phyloP scores from a whole-genome alignment of 352 stramenopile species.

The Poterioochromonas sp. region DNA sequence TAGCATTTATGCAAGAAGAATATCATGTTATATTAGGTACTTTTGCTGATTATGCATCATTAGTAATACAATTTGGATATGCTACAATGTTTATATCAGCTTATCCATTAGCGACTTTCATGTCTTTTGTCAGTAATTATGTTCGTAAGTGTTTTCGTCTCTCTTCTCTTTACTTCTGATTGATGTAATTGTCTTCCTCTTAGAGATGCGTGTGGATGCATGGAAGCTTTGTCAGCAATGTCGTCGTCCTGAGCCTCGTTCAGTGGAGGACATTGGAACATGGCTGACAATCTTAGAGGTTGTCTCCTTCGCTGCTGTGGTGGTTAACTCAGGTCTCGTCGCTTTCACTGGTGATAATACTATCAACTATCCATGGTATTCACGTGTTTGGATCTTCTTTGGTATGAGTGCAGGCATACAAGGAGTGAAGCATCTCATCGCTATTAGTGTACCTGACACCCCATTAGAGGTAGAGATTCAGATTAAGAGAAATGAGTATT shows the following conservation, averaged over 20 bases:
- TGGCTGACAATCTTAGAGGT: constrained; percentile 72
- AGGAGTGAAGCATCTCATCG: constrained; percentile 61
- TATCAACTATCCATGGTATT: constrained; percentile 44
- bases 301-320: constrained; percentile 60
- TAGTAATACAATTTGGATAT: constrained; percentile 70
- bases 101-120: constrained; percentile 64
- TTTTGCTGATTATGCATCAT: constrained; percentile 85
- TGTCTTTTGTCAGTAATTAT: constrained; percentile 74
- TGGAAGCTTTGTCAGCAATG: constrained; percentile 67
- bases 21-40: constrained; percentile 38
- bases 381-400: constrained; percentile 43
- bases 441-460: constrained; percentile 58
- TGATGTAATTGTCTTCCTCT: constrained; percentile 65
- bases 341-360: constrained; percentile 62
- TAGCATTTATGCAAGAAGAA: not conserved
- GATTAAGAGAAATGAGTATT: constrained; percentile 37
- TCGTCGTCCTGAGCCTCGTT: constrained; percentile 60
- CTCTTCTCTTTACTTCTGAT: constrained; percentile 40
- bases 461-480: constrained; percentile 62
- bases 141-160: constrained; percentile 47
- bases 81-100: constrained; percentile 74
- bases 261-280: constrained; percentile 69
- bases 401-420: constrained; percentile 57
- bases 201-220: constrained; percentile 77
- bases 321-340: constrained; percentile 66